These are phyloP conservation scores for Colletotrichum sp. DNA, from an alignment of 2,329 filamentous ascomycete species.

Conservation along the genomic window DNA sequence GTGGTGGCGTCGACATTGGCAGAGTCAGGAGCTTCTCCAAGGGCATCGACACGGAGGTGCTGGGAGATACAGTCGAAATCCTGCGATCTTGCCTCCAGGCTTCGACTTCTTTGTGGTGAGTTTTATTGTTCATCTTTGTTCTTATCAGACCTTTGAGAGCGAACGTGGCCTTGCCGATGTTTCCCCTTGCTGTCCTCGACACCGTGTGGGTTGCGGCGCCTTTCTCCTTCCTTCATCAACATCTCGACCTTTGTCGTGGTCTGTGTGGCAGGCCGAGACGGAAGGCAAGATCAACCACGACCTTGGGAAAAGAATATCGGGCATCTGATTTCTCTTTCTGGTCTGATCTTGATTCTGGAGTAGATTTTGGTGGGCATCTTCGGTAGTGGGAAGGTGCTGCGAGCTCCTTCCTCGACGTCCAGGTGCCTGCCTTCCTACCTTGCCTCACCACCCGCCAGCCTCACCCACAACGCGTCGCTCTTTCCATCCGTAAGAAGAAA, in stretches of 20 bases:
- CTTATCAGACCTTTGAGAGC: not conserved
- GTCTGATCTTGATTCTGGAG: not conserved
- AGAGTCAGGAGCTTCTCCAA: not conserved
- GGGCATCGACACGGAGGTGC: not conserved
- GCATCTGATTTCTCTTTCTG: not conserved
- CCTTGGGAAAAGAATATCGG: not conserved
- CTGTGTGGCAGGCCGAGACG: not conserved
- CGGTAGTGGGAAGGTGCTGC: not conserved
- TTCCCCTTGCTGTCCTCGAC: not conserved
- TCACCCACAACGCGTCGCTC: not conserved
- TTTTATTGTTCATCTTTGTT: not conserved
- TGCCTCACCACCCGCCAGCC: not conserved
- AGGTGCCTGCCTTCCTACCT: not conserved
- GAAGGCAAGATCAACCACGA: not conserved
- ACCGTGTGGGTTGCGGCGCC: not conserved
- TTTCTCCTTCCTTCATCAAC: not conserved
- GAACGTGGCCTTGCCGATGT: not conserved
- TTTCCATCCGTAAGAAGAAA: not conserved
- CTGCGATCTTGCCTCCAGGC: not conserved
- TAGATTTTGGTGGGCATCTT: not conserved
- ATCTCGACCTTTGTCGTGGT: not conserved
- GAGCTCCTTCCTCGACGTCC: not conserved
- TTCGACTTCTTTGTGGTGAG: not conserved
- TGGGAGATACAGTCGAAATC: not conserved
- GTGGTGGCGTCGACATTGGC: not conserved